A percentile compares a stretch with the other conserved stretches of the same genome.
Evolutionary conservation across 179 eudicot species (phyloP).

Genomic region (Silene noctiflora): DNA sequence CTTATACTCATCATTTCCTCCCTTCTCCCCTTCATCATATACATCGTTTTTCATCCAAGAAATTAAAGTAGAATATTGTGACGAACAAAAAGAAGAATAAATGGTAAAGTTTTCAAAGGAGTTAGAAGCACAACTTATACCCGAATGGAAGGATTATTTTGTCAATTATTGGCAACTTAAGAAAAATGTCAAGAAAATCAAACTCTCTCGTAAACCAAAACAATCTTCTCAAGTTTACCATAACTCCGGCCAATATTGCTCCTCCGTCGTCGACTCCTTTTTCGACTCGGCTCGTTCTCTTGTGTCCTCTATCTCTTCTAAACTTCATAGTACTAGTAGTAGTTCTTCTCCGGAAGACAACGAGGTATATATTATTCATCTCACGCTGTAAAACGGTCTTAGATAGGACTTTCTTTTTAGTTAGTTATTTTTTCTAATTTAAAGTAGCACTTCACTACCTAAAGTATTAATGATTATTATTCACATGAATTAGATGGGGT

Average conservation of each 20-base stretch:
- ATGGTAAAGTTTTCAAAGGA: conserved; percentile 96
- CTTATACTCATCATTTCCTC: neutral
- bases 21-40: neutral
- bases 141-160: conserved; percentile 96
- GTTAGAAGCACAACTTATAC: conserved; percentile 81
- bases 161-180: conserved; percentile 82
- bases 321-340: conserved; percentile 19
- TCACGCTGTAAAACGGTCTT: neutral
- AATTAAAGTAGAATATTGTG: conserved; percentile 27
- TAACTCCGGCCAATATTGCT: conserved; percentile 15
- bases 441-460: neutral
- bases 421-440: neutral
- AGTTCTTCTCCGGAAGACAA: neutral
- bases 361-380: neutral
- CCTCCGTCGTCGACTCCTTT: conserved; percentile 42
- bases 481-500: conserved; percentile 15
- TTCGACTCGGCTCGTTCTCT: conserved; percentile 51
- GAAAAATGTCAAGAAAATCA: conserved; percentile 67
- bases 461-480: conserved; percentile 1
- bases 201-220: conserved; percentile 42
- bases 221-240: conserved; percentile 25
- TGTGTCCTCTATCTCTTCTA: conserved; percentile 19
- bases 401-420: no score
- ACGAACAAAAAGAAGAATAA: conserved; percentile 40
- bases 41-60: conserved; percentile 24